These are phyloP conservation scores for Geotrichum phurueaensis DNA, from an alignment of 1,139 yeast species.

Conservation along the genomic window DNA sequence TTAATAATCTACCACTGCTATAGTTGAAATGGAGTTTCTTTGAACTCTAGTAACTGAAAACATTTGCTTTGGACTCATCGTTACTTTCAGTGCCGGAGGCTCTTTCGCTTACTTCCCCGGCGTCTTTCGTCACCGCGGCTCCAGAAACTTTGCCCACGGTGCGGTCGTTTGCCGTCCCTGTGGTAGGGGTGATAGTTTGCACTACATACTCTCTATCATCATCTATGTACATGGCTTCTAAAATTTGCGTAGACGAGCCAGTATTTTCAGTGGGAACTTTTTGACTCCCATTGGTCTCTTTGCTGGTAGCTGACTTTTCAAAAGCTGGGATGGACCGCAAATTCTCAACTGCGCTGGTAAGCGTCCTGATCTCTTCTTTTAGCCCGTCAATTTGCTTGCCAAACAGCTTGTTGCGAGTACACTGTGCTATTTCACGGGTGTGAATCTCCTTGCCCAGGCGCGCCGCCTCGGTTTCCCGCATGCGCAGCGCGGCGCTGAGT, in stretches of 20 bases:
- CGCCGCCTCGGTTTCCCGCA: not conserved
- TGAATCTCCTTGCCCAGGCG: not conserved
- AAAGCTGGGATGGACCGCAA: not conserved
- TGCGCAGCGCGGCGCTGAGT: not conserved
- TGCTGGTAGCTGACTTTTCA: not conserved
- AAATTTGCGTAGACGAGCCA: not conserved
- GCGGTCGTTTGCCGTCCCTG: not conserved
- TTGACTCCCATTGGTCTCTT: not conserved
- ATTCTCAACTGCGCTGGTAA: not conserved
- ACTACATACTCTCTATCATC: not conserved
- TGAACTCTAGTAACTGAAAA: not conserved
- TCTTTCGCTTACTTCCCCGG: not conserved
- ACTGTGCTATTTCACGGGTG: not conserved
- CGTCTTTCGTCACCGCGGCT: not conserved
- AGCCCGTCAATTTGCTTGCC: not conserved
- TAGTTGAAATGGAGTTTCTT: not conserved
- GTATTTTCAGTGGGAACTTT: not conserved
- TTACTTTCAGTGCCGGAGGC: not conserved
- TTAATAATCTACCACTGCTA: not conserved
- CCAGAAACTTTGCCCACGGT: not conserved
- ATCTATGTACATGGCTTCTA: not conserved
- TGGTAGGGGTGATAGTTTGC: not conserved
- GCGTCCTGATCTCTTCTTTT: not conserved
- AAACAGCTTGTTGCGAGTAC: not conserved
- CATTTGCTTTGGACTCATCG: not conserved